Conservation (phyloP, 768 basidiomycete genomes). For the Rhodotorula graminis region DNA sequence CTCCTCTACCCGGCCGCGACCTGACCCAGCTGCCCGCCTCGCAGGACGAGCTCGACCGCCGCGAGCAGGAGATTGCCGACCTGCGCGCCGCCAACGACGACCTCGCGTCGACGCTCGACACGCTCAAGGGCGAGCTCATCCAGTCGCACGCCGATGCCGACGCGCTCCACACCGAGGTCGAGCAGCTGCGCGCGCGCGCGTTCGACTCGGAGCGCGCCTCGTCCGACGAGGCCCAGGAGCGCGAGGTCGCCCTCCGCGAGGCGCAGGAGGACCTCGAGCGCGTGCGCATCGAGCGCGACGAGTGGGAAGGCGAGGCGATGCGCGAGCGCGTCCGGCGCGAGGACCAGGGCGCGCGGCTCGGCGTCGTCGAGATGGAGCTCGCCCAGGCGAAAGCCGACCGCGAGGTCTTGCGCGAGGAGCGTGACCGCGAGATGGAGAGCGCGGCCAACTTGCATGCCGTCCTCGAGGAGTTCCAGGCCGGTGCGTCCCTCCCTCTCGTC, state of each 20-base stretch:
- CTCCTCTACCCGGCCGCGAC: background rate
- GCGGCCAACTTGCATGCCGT: conserved; percentile 83
- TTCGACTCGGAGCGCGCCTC: conserved; percentile 44
- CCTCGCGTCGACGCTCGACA: conserved; percentile 64
- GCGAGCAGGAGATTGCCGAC: conserved; percentile 75
- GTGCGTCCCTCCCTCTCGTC: conserved; percentile 53
- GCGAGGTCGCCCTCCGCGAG: conserved; percentile 77
- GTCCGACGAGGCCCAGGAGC: conserved; percentile 63
- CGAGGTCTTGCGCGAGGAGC: conserved; percentile 43
- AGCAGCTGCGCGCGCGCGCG: conserved; percentile 47
- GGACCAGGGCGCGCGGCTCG: conserved; percentile 64
- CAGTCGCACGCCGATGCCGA: conserved; percentile 70
- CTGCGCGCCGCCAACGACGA: conserved; percentile 74
- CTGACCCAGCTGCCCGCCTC: conserved; percentile 48
- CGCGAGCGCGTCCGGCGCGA: conserved; percentile 69
- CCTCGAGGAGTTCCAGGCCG: conserved; percentile 87
- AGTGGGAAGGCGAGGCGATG: conserved; percentile 61
- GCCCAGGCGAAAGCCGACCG: conserved; percentile 56
- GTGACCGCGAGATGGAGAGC: conserved; percentile 55
- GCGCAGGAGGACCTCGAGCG: conserved; percentile 80
- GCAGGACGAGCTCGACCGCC: conserved; percentile 96
- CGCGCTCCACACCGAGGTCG: conserved; percentile 62
- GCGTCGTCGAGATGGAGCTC: conserved; percentile 57
- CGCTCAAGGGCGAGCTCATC: conserved; percentile 73
- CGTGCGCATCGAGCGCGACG: conserved; percentile 72